Conservation (phyloP, 2,329 filamentous ascomycete genomes). For the Fonsecaea pedrosoi region DNA sequence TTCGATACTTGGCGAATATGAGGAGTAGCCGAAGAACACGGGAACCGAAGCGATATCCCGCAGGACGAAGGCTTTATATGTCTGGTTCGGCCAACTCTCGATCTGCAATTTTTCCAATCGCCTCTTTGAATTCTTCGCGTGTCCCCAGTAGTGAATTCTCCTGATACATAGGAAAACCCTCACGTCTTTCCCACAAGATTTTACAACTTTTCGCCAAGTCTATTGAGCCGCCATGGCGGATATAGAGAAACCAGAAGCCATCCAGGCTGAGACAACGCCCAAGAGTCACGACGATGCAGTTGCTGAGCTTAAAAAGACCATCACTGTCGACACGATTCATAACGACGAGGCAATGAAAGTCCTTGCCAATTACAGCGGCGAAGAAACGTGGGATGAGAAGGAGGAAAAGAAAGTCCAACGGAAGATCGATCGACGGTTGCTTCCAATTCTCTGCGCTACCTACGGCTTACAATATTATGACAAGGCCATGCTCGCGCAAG, state of each 20-base stretch:
- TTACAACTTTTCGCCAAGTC: background rate
- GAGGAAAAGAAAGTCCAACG: slow-evolving; percentile 30
- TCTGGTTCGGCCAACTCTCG: background rate
- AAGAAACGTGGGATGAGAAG: slow-evolving; percentile 26
- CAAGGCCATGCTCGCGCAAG: slow-evolving; percentile 60
- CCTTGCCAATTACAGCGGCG: slow-evolving; percentile 27
- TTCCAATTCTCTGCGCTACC: slow-evolving; percentile 60
- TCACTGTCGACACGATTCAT: slow-evolving; percentile 30
- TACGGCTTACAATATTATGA: slow-evolving; percentile 48
- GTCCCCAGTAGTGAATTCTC: background rate
- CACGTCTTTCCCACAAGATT: background rate
- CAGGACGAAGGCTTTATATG: slow-evolving; percentile 6
- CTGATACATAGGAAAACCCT: background rate
- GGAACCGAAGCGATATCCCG: background rate
- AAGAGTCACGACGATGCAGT: slow-evolving; percentile 2
- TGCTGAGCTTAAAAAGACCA: slow-evolving; percentile 24
- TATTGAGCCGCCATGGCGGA: slow-evolving; percentile 6
- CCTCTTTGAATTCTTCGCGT: background rate
- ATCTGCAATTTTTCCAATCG: background rate
- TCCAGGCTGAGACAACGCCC: slow-evolving; percentile 10
- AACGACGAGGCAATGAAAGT: slow-evolving; percentile 35
- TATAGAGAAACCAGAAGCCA: slow-evolving; percentile 11
- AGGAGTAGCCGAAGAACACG: slow-evolving; percentile 6
- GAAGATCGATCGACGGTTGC: slow-evolving; percentile 47
- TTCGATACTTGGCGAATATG: background rate